Evolutionary conservation across 441 rosid species (phyloP).

Genomic region (Populus hybrid): DNA sequence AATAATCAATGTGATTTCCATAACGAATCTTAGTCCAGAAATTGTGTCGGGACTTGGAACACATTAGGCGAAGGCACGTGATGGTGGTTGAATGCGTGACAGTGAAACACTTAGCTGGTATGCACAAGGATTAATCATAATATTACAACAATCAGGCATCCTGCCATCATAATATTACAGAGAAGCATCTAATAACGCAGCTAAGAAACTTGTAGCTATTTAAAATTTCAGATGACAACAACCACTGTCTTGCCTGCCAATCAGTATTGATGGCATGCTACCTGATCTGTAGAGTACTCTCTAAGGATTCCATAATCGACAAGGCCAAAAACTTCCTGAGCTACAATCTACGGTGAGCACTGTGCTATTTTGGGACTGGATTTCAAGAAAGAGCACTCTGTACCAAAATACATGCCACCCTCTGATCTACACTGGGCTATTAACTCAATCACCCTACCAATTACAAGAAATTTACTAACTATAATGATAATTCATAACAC

Average conservation of each 20-base stretch:
- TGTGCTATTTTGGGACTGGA: not conserved
- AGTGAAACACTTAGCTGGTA: not conserved
- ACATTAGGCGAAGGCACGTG: not conserved
- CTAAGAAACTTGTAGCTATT: not conserved
- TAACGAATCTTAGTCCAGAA: not conserved
- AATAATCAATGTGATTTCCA: not conserved
- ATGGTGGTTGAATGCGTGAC: not conserved
- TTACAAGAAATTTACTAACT: not conserved
- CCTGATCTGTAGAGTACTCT: not conserved
- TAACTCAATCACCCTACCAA: not conserved
- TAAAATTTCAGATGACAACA: not conserved
- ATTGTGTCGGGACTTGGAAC: not conserved
- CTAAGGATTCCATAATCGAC: not conserved
- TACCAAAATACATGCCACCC: not conserved
- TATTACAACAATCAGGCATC: not conserved
- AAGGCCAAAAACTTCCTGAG: not conserved
- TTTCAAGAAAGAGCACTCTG: not conserved
- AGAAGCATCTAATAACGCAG: not conserved
- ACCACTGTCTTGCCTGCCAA: not conserved
- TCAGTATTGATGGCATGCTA: not conserved
- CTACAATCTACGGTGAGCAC: not conserved
- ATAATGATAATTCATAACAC: not conserved
- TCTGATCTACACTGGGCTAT: not conserved
- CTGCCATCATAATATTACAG: not conserved
- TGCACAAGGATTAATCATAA: not conserved